These are phyloP conservation scores for Lactarius indigo DNA, from an alignment of 768 basidiomycete species.

Conservation along the genomic window DNA sequence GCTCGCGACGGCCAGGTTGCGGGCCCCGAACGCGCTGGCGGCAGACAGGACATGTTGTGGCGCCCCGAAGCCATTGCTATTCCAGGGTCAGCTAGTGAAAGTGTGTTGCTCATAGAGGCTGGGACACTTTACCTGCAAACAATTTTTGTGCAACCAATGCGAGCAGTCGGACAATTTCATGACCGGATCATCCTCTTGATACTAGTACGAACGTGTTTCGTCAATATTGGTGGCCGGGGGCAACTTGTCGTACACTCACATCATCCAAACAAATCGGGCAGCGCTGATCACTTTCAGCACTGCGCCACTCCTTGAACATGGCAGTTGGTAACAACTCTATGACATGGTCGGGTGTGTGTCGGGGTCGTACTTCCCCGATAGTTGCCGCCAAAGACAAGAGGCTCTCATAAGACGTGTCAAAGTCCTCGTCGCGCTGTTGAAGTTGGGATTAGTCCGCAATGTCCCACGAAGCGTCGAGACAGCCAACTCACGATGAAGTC, in stretches of 20 bases:
- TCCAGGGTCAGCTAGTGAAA: constrained; percentile 18
- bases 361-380: constrained; percentile 67
- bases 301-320: constrained; percentile 64
- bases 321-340: constrained; percentile 57
- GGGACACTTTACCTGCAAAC: constrained; percentile 60
- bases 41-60: constrained; percentile 79
- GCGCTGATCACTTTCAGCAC: constrained; percentile 58
- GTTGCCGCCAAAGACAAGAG: constrained; percentile 54
- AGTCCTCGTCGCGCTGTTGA: constrained; percentile 68
- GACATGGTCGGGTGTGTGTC: constrained; percentile 58
- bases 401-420: constrained; percentile 72
- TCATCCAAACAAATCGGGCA: constrained; percentile 87
- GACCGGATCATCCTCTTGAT: constrained; percentile 55
- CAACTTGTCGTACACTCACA: constrained; percentile 41
- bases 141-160: constrained; percentile 79
- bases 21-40: constrained; percentile 52
- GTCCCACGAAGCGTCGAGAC: background rate
- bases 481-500: constrained; percentile 50
- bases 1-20: constrained; percentile 15
- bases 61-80: constrained; percentile 78
- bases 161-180: constrained; percentile 66
- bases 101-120: background rate
- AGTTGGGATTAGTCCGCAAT: constrained; percentile 18
- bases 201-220: constrained; percentile 45
- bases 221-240: constrained; percentile 17